phyloP scores from a whole-genome alignment of 495 filamentous ascomycete species.

The Penicillium macrosclerotiorum region DNA sequence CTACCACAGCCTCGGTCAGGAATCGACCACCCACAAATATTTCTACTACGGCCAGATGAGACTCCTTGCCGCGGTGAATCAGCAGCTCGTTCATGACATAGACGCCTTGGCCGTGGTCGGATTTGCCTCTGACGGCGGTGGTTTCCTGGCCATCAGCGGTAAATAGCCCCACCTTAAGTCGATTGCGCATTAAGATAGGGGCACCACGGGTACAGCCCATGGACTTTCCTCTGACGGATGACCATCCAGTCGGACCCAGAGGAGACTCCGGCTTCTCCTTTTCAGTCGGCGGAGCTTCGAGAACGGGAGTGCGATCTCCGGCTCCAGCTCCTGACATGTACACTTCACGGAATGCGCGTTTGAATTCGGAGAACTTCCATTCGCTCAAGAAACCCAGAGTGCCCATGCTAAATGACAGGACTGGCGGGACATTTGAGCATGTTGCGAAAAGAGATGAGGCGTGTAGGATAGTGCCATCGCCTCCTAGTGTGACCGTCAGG shows the following conservation, averaged over 20 bases:
- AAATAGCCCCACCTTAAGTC: conserved; percentile 80
- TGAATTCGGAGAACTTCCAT: conserved; percentile 91
- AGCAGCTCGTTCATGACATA: conserved; percentile 96
- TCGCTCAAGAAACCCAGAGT: conserved; percentile 93
- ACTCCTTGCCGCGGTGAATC: conserved; percentile 83
- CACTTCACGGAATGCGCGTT: conserved; percentile 84
- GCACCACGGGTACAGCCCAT: conserved; percentile 73
- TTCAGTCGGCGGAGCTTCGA: conserved; percentile 22
- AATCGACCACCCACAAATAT: conserved; percentile 82
- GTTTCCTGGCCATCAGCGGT: conserved; percentile 52
- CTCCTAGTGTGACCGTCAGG: conserved; percentile 82
- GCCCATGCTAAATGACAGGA: conserved; percentile 96
- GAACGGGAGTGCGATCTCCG: conserved; percentile 39
- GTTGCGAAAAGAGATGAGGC: conserved; percentile 88
- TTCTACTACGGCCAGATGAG: conserved; percentile 87
- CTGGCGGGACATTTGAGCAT: conserved; percentile 77
- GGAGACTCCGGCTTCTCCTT: conserved; percentile 16
- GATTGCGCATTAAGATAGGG: conserved; percentile 79
- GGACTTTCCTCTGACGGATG: conserved; percentile 70
- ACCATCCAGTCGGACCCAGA: conserved; percentile 58
- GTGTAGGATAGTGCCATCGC: conserved; percentile 92
- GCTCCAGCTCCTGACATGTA: conserved; percentile 84
- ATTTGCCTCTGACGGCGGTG: conserved; percentile 41
- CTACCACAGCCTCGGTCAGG: conserved; percentile 87
- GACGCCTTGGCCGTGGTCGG: conserved; percentile 44